Base-by-base conservation (phyloP, 768 basidiomycete species). In the Russula sp. region DNA sequence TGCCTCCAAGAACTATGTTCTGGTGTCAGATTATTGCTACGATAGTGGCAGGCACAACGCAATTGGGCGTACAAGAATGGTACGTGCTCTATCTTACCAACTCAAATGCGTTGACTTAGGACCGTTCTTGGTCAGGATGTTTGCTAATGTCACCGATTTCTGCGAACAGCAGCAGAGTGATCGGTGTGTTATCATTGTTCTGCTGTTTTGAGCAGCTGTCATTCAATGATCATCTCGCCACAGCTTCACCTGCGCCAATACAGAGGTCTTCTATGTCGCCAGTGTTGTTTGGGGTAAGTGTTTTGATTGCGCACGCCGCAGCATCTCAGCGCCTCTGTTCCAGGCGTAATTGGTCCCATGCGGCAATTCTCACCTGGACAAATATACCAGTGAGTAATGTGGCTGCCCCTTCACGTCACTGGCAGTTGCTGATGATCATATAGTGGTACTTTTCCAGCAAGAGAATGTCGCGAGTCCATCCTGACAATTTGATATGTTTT, bases 281-380 rank as follows among this genome's bases (percentile, higher is more conserved):
- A 67, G 66, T 48, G 64, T 67, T n/a, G 60, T 67, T 36, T 67
- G 65, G 57, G 65, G 65, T 65, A 55, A n/a, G 57, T 49, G 11
- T 42, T 39, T 42, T 20, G 3, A 29, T 39, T 34, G 13, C 50
- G 32, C 3, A 18, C 25, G 14, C 56, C 41, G n/a, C 47, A 22
- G 38, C 32, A 20, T 20, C 18, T 41, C 34, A 54, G 16, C 22
- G 10, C n/a, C 32, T 11, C 50, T 35, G 14, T 42, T n/a, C 35
- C 25, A 65, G 88, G 88, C 25, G 81, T 85, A 18, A 82, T 90
- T 56, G 88, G 88, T 1, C 88, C 88, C 18, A 73, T 67, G 36
- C 67, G 76, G 20, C 78, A 81, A 66, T 88, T 87, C 70, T 81
- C 81, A 0, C 70, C 75, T 38, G 81, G 79, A 9, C 77, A 80